Evolutionary conservation across 106 monocot species (phyloP).

Genomic region (Alisma plantagoaquatica): DNA sequence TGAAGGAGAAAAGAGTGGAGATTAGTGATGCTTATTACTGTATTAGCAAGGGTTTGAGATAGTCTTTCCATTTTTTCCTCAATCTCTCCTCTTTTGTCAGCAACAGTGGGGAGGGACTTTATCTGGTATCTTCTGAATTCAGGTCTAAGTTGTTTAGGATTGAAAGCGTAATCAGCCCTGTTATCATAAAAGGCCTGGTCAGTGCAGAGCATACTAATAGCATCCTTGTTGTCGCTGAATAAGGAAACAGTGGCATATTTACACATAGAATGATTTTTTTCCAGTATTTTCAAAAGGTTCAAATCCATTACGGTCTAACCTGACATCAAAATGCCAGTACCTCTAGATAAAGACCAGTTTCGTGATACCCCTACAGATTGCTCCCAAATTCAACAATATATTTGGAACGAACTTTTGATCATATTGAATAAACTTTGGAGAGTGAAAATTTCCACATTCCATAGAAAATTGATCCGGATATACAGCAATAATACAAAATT

Average conservation of each 20-base stretch:
- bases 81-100: constrained; percentile 39
- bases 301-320: too few species aligned
- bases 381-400: too few species aligned
- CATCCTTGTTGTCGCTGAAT: constrained; percentile 14
- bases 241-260: constrained; percentile 7
- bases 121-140: constrained; percentile 9
- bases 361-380: too few species aligned
- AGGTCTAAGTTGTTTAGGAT: constrained; percentile 46
- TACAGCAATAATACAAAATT: too few species aligned
- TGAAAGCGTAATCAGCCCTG: constrained; percentile 44
- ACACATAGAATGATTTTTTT: constrained; percentile 13
- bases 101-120: background rate
- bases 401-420: too few species aligned
- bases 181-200: background rate
- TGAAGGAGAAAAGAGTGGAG: background rate
- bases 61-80: constrained; percentile 53
- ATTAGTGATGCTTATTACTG: constrained; percentile 31
- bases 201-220: constrained; percentile 22
- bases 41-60: constrained; percentile 38
- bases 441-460: too few species aligned
- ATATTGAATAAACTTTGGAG: too few species aligned
- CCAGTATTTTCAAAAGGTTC: constrained; percentile 13
- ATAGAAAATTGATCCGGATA: too few species aligned
- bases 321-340: too few species aligned
- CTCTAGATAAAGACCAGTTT: too few species aligned